These are phyloP conservation scores for Backusella australiensis DNA, from an alignment of 192 early-diverging fungal genomes.

Conservation along the genomic window DNA sequence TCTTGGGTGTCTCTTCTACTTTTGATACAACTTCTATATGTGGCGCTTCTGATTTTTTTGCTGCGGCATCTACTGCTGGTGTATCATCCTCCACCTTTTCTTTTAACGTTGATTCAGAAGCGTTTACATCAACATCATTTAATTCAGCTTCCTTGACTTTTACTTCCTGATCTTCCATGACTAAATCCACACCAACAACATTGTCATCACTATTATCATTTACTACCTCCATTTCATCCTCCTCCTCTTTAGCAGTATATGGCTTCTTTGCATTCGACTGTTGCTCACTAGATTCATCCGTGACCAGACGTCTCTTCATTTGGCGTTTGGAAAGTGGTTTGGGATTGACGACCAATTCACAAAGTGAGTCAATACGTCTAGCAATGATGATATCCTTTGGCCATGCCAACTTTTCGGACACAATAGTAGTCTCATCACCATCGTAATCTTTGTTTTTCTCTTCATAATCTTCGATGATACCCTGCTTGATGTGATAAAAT, in stretches of 20 bases:
- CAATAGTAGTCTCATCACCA: slow-evolving; percentile 12
- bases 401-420: slow-evolving; percentile 47
- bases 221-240: not conserved
- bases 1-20: not conserved
- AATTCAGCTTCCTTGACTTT: not conserved
- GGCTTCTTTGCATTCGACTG: not conserved
- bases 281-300: not conserved
- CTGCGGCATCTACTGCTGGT: not conserved
- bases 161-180: not conserved
- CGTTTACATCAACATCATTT: not conserved
- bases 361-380: slow-evolving; percentile 49
- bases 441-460: slow-evolving; percentile 14
- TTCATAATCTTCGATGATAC: slow-evolving; percentile 22
- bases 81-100: not conserved
- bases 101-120: not conserved
- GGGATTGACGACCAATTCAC: slow-evolving; percentile 48
- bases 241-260: not conserved
- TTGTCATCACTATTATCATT: not conserved
- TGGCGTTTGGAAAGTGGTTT: slow-evolving; percentile 44
- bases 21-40: not conserved
- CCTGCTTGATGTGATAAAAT: slow-evolving; percentile 42
- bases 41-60: not conserved
- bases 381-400: slow-evolving; percentile 52
- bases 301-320: not conserved
- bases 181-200: not conserved